Evolutionary conservation across 129 eudicot species (phyloP).

Genomic region (Calendula officinalis): DNA sequence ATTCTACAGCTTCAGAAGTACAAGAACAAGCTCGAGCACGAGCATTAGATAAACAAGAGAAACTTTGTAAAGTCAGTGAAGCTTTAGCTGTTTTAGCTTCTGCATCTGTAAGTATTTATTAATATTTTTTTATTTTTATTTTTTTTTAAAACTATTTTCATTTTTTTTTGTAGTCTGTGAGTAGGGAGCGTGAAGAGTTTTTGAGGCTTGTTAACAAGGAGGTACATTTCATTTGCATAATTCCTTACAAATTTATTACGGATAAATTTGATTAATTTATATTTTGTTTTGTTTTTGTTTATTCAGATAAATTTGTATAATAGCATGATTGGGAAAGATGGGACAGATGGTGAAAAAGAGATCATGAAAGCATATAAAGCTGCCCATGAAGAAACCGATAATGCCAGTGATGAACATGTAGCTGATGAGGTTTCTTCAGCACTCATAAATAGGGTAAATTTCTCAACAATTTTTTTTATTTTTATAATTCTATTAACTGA

Average conservation of each 20-base stretch:
- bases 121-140: slow-evolving; percentile 2
- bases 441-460: slow-evolving; percentile 72
- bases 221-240: slow-evolving; percentile 39
- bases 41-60: slow-evolving; percentile 79
- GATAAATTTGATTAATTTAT: background rate
- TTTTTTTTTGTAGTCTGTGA: slow-evolving; percentile 74
- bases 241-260: background rate
- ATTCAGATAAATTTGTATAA: slow-evolving; percentile 76
- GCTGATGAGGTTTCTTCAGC: slow-evolving; percentile 80
- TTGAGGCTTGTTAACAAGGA: slow-evolving; percentile 90
- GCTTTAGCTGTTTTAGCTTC: slow-evolving; percentile 97
- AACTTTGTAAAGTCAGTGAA: slow-evolving; percentile 88
- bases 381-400: slow-evolving; percentile 77
- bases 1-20: slow-evolving; percentile 63
- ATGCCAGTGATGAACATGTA: slow-evolving; percentile 48
- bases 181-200: slow-evolving; percentile 96
- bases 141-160: slow-evolving; percentile 10
- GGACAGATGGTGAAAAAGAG: slow-evolving; percentile 63
- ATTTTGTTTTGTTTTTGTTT: background rate
- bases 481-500: background rate
- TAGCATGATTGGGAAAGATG: slow-evolving; percentile 81
- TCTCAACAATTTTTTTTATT: background rate
- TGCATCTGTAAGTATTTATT: slow-evolving; percentile 67
- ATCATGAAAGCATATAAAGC: slow-evolving; percentile 87
- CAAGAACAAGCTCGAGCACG: slow-evolving; percentile 62